Evolutionary conservation across 495 filamentous ascomycete genomes (phyloP).

Genomic region (Aspergillus diversus): DNA sequence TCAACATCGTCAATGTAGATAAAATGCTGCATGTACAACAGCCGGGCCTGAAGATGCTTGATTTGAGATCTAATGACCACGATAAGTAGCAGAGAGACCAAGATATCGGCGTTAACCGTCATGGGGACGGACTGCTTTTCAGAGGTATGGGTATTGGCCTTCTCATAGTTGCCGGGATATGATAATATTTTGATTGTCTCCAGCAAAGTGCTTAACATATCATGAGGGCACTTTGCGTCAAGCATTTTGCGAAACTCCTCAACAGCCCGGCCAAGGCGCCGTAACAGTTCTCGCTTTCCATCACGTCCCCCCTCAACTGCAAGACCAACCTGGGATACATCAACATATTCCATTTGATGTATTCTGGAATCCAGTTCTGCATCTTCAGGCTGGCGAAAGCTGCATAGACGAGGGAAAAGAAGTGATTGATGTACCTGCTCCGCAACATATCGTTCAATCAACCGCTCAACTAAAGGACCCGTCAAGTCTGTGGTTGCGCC

Average conservation of each 20-base stretch:
- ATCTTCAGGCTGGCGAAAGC: constrained; percentile 79
- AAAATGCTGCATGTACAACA: constrained; percentile 93
- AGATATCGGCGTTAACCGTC: constrained; percentile 92
- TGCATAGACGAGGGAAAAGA: constrained; percentile 80
- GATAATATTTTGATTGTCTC: constrained; percentile 87
- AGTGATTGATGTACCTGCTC: constrained; percentile 91
- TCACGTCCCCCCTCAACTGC: constrained; percentile 70
- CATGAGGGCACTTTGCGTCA: constrained; percentile 83
- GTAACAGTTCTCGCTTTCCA: constrained; percentile 73
- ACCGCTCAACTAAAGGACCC: constrained; percentile 84
- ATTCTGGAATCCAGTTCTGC: constrained; percentile 89
- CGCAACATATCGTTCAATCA: constrained; percentile 93
- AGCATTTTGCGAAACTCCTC: constrained; percentile 89
- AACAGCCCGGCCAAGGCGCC: constrained; percentile 73
- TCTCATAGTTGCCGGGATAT: constrained; percentile 44
- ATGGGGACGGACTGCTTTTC: constrained; percentile 67
- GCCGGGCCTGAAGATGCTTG: constrained; percentile 81
- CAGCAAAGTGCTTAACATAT: constrained; percentile 90
- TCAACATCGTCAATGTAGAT: constrained; percentile 98
- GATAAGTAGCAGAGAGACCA: constrained; percentile 89
- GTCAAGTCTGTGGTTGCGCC: constrained; percentile 94
- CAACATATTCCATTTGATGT: constrained; percentile 88
- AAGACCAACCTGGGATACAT: constrained; percentile 93
- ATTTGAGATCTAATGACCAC: constrained; percentile 93
- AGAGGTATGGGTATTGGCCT: constrained; percentile 37